Evolutionary conservation across 371 early-diverging fungal genomes (phyloP).

Genomic region (Lichtheimia corymbifera): DNA sequence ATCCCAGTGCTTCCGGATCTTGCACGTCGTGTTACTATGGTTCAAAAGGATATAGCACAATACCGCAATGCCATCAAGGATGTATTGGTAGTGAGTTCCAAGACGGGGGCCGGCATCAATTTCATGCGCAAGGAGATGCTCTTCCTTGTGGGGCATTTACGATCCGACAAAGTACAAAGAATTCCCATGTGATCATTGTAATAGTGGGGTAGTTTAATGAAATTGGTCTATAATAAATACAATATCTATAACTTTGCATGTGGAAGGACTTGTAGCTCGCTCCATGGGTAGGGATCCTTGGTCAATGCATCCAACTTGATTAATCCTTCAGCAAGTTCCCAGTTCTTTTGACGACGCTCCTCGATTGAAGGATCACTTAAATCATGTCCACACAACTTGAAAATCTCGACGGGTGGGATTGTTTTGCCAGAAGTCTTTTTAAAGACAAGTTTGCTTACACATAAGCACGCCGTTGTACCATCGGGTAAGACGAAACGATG

Average conservation of each 20-base stretch:
- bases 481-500: conserved; percentile 30
- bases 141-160: conserved; percentile 39
- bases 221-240: neutral
- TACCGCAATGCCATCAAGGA: conserved; percentile 54
- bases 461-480: conserved; percentile 28
- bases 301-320: conserved; percentile 23
- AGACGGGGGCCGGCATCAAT: conserved; percentile 57
- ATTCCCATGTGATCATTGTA: neutral
- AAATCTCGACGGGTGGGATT: conserved; percentile 27
- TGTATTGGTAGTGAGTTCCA: conserved; percentile 58
- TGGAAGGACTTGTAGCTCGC: conserved; percentile 4
- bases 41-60: conserved; percentile 37
- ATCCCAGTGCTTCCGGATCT: conserved; percentile 63
- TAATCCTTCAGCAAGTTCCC: conserved; percentile 23
- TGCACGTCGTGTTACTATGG: conserved; percentile 52
- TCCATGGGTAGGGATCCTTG: conserved; percentile 18
- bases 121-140: conserved; percentile 62
- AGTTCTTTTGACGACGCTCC: conserved; percentile 24
- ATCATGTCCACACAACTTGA: conserved; percentile 37
- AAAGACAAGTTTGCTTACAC: conserved; percentile 40
- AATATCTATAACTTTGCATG: conserved; percentile 10
- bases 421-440: conserved; percentile 43
- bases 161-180: conserved; percentile 1
- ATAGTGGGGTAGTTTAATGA: too few relatives aligned
- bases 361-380: conserved; percentile 22